phyloP scores from a whole-genome alignment of 1,284 basidiomycete species.

The Bondarzewia mesenterica region DNA sequence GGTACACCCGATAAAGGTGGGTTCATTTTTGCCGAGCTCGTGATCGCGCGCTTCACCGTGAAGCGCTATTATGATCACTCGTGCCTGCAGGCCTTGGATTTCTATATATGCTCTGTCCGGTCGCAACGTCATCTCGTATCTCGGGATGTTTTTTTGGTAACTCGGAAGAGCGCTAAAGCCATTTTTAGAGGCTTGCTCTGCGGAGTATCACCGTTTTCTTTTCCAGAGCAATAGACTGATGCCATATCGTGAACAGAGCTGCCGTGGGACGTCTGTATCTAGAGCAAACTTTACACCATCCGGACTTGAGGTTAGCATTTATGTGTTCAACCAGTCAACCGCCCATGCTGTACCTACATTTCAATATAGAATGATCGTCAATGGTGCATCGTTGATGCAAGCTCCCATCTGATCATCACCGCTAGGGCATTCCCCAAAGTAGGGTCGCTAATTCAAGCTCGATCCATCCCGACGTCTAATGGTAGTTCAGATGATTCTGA shows the following conservation, averaged over 20 bases:
- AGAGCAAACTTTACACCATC: constrained; percentile 45
- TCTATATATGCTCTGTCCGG: too few relatives aligned
- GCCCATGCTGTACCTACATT: not conserved
- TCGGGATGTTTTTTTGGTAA: too few relatives aligned
- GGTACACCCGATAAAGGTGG: constrained; percentile 54
- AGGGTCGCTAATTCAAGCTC: not conserved
- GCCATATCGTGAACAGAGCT: constrained; percentile 41
- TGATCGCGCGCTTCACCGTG: too few relatives aligned
- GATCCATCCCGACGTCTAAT: not conserved
- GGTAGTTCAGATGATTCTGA: constrained; percentile 52
- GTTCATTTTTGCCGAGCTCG: too few relatives aligned
- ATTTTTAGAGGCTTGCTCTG: not conserved
- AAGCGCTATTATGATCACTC: too few relatives aligned
- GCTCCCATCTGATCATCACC: constrained; percentile 47
- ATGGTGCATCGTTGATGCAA: constrained; percentile 59
- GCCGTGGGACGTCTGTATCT: constrained; percentile 52
- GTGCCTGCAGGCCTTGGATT: too few relatives aligned
- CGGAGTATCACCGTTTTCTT: constrained; percentile 8
- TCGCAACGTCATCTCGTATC: too few relatives aligned
- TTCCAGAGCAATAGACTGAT: constrained; percentile 6
- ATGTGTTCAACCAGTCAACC: not conserved
- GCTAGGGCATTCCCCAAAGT: constrained; percentile 59
- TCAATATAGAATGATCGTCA: constrained; percentile 50
- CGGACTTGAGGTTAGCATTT: constrained; percentile 51
- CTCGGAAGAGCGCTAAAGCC: too few relatives aligned